Percentiles rank a stretch among this genome's conserved stretches.
Conservation (phyloP, 2,329 filamentous ascomycete genomes). For the Pseudocercospora fuligena region DNA sequence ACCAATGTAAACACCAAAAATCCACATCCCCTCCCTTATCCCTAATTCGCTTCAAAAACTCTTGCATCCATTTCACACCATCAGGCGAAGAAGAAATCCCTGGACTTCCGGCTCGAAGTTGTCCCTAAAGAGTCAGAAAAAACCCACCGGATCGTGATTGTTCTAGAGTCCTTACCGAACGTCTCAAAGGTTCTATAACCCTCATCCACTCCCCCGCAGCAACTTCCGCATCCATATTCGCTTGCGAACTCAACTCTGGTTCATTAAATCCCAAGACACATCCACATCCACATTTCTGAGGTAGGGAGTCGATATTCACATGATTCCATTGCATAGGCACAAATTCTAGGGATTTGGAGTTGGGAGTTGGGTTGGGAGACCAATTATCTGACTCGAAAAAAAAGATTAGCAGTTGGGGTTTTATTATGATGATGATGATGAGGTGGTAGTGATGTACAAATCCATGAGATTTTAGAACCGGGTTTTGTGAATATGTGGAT, state of each 20-base stretch:
- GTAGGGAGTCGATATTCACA: slow-evolving; percentile 34
- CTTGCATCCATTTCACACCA: slow-evolving; percentile 34
- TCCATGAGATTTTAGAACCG: slow-evolving; percentile 40
- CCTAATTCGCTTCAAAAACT: slow-evolving; percentile 35
- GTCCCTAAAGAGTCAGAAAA: too few relatives aligned
- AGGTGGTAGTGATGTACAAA: slow-evolving; percentile 26
- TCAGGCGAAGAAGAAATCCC: slow-evolving; percentile 39
- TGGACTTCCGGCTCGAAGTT: slow-evolving; percentile 36
- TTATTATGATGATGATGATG: not conserved
- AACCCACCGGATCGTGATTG: too few relatives aligned
- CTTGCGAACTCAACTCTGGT: slow-evolving; percentile 40
- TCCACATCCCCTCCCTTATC: slow-evolving; percentile 36
- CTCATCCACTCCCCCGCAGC: slow-evolving; percentile 37
- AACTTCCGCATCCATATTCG: slow-evolving; percentile 36
- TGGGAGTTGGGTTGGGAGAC: slow-evolving; percentile 36
- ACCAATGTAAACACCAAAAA: slow-evolving; percentile 41
- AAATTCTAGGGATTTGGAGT: slow-evolving; percentile 34
- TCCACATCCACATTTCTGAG: slow-evolving; percentile 27
- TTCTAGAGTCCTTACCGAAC: too few relatives aligned
- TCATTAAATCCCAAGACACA: slow-evolving; percentile 38
- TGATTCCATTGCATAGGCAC: slow-evolving; percentile 43
- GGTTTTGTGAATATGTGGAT: slow-evolving; percentile 40
- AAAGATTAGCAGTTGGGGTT: not conserved
- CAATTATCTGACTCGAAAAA: too few relatives aligned
- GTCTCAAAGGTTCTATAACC: slow-evolving; percentile 38